These are phyloP conservation scores for Echium plantagineum DNA, from an alignment of 257 asterid species.

Conservation along the genomic window DNA sequence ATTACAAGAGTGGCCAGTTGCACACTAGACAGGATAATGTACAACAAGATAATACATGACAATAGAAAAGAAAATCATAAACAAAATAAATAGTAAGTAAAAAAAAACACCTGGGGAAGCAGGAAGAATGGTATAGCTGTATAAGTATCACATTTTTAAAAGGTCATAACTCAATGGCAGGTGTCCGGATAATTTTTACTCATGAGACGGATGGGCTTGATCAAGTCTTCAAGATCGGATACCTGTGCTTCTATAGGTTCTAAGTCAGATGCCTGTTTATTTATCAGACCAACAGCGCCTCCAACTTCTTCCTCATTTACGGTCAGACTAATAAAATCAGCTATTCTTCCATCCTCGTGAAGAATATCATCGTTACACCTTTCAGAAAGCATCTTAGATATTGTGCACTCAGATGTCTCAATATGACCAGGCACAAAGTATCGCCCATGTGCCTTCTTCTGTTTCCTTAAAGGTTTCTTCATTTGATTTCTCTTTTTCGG, in stretches of 20 bases:
- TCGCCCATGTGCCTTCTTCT: constrained; percentile 54
- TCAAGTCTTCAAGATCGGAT: constrained; percentile 24
- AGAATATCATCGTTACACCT: constrained; percentile 32
- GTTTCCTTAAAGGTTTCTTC: constrained; percentile 32
- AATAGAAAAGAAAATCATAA: no score
- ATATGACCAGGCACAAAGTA: constrained; percentile 68
- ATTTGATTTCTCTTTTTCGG: constrained; percentile 51
- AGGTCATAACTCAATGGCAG: background rate
- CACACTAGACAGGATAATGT: no score
- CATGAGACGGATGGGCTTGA: constrained; percentile 22
- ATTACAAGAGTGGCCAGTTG: no score
- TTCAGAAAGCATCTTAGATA: constrained; percentile 17
- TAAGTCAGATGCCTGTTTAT: constrained; percentile 9
- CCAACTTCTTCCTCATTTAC: constrained; percentile 28
- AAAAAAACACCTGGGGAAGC: no score
- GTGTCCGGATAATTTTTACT: constrained; percentile 19
- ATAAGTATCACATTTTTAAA: no score
- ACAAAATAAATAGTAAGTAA: no score
- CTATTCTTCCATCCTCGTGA: constrained; percentile 32
- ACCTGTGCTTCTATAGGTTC: constrained; percentile 14
- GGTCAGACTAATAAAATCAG: constrained; percentile 65
- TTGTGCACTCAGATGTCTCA: constrained; percentile 21
- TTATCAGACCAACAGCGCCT: constrained; percentile 8
- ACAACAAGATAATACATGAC: no score
- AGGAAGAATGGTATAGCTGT: no score